Base-by-base conservation (phyloP, 306 rosid species). In the Lablab purpureus region DNA sequence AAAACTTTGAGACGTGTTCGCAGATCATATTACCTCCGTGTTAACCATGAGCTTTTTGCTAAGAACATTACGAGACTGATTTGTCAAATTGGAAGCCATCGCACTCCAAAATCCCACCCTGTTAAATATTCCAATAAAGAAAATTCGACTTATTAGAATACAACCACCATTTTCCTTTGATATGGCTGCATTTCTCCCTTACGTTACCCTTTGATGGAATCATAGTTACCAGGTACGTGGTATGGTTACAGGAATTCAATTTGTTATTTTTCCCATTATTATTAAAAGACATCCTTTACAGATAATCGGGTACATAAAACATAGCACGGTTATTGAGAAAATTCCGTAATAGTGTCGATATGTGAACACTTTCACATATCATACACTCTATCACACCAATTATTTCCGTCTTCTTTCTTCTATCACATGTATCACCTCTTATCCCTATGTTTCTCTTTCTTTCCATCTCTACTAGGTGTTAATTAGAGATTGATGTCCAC, bases 91-190 rank as follows among this genome's bases (percentile, higher is more conserved):
- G 83, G 99, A 95, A 71, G 98, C 99, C 99, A 95, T 95, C 37
- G 99, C 99, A 83, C 94, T 95, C 93, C 86, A 91, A 90, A 95
- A 95, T 69, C 99, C 98, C 72, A 85, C 89, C 99, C 98, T 94
- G 68, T 69, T 74, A 46, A 80, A 76, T 30, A 64, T 79, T 21
- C 75, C 82, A 72, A 37, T 58, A 71, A 80, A 25, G 69, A 60
- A 40, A 78, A 28, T 10, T 54, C 56, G 17, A 43, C 46, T 67
- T 5, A 63, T 80, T 25, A 84, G 73, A 82, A 71, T 62, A 74
- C 80, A 50, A 68, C 7, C 46, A 76, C 54, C 54, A 63, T 41
- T 40, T 27, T 17, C 5, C 47, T 45, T 49, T 37, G 55, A 50
- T 7, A 37, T 79, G 66, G 13, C 52, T 59, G 18, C 6, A 17